Conservation (phyloP, 257 asterid species). For the Petrea volubilis region DNA sequence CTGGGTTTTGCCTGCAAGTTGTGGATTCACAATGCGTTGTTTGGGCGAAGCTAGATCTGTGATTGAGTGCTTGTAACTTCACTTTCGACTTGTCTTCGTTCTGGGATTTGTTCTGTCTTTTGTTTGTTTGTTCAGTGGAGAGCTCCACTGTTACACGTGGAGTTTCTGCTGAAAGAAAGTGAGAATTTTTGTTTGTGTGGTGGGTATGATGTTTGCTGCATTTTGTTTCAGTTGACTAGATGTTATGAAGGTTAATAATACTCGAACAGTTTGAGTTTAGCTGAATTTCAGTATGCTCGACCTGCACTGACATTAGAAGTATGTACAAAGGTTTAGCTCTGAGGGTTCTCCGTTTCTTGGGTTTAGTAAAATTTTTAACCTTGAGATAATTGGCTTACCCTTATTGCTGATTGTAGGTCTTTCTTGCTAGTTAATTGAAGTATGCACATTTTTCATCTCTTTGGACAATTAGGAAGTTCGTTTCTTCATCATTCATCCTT, state of each 20-base stretch:
- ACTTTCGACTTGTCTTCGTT: conserved; percentile 28
- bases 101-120: conserved; percentile 6
- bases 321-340: not conserved
- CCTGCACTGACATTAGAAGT: not conserved
- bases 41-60: conserved; percentile 33
- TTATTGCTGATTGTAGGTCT: conserved; percentile 1
- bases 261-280: conserved; percentile 18
- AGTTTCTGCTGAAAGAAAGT: not conserved
- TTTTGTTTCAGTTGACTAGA: conserved; percentile 24
- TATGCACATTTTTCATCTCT: not conserved
- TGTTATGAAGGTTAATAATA: conserved; percentile 6
- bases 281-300: conserved; percentile 17
- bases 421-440: not conserved
- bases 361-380: conserved; percentile 7
- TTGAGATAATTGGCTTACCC: not conserved
- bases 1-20: conserved; percentile 15
- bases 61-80: conserved; percentile 33
- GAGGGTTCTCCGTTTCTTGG: not conserved
- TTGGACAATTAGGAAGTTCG: not conserved
- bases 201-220: conserved; percentile 17
- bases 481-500: not conserved
- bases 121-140: conserved; percentile 1
- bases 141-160: conserved; percentile 8
- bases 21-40: conserved; percentile 31
- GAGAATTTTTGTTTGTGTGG: not conserved